Percentiles rank a stretch among this genome's conserved stretches.
phyloP scores from a whole-genome alignment of 495 filamentous ascomycete species.

The Neurospora hispaniola region DNA sequence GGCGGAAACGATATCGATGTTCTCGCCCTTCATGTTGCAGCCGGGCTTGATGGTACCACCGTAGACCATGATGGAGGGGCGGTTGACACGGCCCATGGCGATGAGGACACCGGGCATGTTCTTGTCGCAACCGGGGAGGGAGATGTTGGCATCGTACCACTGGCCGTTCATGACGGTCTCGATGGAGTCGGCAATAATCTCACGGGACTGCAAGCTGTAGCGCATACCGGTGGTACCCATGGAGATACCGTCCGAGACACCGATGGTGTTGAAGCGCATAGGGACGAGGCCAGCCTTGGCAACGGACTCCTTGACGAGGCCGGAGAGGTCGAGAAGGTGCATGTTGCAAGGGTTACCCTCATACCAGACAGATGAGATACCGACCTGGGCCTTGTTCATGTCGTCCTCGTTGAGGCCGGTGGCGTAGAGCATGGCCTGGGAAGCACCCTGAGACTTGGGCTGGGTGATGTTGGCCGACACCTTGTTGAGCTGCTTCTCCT shows the following conservation, averaged over 20 bases:
- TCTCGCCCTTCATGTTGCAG: slow-evolving; percentile 63
- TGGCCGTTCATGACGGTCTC: slow-evolving; percentile 98
- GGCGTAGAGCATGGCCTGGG: slow-evolving; percentile 97
- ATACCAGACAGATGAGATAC: slow-evolving; percentile 86
- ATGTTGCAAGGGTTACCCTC: slow-evolving; percentile 98
- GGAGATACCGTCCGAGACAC: slow-evolving; percentile 77
- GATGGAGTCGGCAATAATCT: slow-evolving; percentile 94
- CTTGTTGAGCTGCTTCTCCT: slow-evolving; percentile 58
- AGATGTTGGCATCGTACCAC: slow-evolving; percentile 99
- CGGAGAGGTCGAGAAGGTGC: slow-evolving; percentile 85
- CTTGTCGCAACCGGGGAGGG: slow-evolving; percentile 98
- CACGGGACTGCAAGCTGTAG: slow-evolving; percentile 85
- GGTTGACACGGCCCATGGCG: slow-evolving; percentile 92
- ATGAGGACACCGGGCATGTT: slow-evolving; percentile 99
- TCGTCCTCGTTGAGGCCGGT: slow-evolving; percentile 75
- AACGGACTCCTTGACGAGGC: slow-evolving; percentile 76
- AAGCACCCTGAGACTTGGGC: slow-evolving; percentile 93
- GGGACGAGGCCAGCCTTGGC: slow-evolving; percentile 66
- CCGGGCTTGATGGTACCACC: slow-evolving; percentile 91
- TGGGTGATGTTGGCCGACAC: slow-evolving; percentile 79
- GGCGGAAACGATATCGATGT: slow-evolving; percentile 90
- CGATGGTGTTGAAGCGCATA: slow-evolving; percentile 96
- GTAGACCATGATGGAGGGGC: slow-evolving; percentile 93
- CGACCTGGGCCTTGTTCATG: slow-evolving; percentile 90
- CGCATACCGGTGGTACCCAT: slow-evolving; percentile 87